A percentile compares a stretch with the other conserved stretches of the same genome.
phyloP scores from a whole-genome alignment of 257 asterid genomes.

The Ilex asprella region DNA sequence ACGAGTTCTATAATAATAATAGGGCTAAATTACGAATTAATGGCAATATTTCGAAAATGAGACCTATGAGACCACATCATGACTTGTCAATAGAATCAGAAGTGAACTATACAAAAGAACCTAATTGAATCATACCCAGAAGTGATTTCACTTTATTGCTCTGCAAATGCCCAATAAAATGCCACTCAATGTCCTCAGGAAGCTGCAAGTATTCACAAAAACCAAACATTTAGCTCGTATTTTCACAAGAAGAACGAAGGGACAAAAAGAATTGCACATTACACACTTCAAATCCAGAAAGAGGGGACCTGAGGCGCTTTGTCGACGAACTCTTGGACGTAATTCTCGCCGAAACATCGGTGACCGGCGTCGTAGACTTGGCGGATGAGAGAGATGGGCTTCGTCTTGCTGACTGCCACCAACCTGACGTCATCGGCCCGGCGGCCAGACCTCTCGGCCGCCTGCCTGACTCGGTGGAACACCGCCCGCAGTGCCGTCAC shows the following conservation, averaged over 20 bases:
- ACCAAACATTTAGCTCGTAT: not conserved
- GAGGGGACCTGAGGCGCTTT: conserved; percentile 77
- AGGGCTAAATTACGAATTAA: not conserved
- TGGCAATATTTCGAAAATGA: not conserved
- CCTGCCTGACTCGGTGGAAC: conserved; percentile 51
- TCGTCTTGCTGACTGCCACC: conserved; percentile 83
- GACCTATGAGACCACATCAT: too few relatives aligned
- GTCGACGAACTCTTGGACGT: conserved; percentile 72
- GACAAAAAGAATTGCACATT: not conserved
- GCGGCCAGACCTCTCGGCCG: conserved; percentile 79
- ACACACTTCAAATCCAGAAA: not conserved
- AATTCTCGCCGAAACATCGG: conserved; percentile 76
- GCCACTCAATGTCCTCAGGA: conserved; percentile 81
- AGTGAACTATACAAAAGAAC: not conserved
- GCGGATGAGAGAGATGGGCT: conserved; percentile 55
- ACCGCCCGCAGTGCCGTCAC: conserved; percentile 62
- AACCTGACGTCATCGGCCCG: conserved; percentile 63
- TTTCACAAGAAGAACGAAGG: not conserved
- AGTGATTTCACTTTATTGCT: conserved; percentile 77
- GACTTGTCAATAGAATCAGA: too few relatives aligned
- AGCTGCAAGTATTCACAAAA: conserved; percentile 34
- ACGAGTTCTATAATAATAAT: not conserved
- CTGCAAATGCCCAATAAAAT: conserved; percentile 82
- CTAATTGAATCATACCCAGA: conserved; percentile 34
- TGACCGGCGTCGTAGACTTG: conserved; percentile 73